A percentile compares a stretch with the other conserved stretches of the same genome.
phyloP scores from a whole-genome alignment of 2,329 filamentous ascomycete genomes.

The Nemania abortiva region DNA sequence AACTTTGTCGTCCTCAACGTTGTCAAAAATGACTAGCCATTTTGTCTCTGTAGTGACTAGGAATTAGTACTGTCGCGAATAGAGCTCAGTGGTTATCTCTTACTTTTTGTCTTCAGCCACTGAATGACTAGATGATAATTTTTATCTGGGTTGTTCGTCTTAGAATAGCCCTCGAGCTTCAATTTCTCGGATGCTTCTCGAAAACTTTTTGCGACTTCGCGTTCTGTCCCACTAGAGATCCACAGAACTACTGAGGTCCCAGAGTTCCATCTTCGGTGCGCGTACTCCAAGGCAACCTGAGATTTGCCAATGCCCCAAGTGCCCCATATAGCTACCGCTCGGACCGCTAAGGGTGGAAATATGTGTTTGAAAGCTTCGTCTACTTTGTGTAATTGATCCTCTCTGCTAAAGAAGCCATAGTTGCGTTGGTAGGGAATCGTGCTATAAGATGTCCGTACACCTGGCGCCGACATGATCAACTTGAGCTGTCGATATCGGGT shows the following conservation, averaged over 20 bases:
- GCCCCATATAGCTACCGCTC: constrained; percentile 8
- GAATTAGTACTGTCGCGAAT: neutral
- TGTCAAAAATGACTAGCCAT: constrained; percentile 14
- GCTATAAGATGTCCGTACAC: neutral
- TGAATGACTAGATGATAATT: constrained; percentile 2
- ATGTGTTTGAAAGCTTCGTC: constrained; percentile 5
- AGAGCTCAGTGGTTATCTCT: neutral
- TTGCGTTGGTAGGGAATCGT: constrained; percentile 13
- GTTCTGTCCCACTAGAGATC: constrained; percentile 9
- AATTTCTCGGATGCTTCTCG: constrained; percentile 10
- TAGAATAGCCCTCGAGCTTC: constrained; percentile 7
- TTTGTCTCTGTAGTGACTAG: constrained; percentile 2
- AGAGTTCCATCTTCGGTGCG: constrained; percentile 12
- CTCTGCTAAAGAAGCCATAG: constrained; percentile 1
- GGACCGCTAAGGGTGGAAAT: neutral
- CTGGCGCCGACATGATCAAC: neutral
- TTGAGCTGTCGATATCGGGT: constrained; percentile 3
- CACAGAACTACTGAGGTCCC: constrained; percentile 12
- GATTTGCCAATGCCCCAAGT: constrained; percentile 6
- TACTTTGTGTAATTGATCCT: neutral
- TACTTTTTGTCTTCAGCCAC: constrained; percentile 8
- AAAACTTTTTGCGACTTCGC: constrained; percentile 5
- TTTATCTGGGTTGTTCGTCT: constrained; percentile 5
- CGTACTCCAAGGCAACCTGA: constrained; percentile 11
- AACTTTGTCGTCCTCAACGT: constrained; percentile 6